These are phyloP conservation scores for Stropharia rugosoannulata DNA, from an alignment of 768 basidiomycete species.

Conservation along the genomic window DNA sequence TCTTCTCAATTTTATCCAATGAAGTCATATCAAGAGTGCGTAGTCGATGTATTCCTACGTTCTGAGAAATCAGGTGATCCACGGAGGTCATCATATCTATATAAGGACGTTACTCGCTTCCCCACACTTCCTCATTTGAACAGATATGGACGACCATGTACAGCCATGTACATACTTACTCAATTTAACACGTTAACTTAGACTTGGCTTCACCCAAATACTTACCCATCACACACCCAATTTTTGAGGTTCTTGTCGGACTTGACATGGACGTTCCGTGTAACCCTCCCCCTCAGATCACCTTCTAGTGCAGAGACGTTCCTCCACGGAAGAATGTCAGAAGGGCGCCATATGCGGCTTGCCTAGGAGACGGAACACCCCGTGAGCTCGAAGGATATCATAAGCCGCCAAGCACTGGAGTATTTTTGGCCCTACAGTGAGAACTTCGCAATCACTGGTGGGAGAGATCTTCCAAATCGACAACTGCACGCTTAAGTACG, in stretches of 20 bases:
- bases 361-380: conserved; percentile 6
- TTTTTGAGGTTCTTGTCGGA: neutral
- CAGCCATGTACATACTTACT: no score
- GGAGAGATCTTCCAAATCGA: neutral
- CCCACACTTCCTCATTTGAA: no score
- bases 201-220: no score
- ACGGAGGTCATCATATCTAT: no score
- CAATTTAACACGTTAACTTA: no score
- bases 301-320: neutral
- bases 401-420: neutral
- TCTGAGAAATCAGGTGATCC: no score
- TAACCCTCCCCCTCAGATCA: no score
- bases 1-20: no score
- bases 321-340: conserved; percentile 4
- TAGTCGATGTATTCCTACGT: no score
- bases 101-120: no score
- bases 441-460: neutral
- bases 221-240: neutral
- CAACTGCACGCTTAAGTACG: neutral
- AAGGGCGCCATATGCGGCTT: neutral
- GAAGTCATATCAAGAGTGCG: no score
- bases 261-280: neutral
- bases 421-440: neutral
- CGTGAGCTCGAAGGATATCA: neutral
- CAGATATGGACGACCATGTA: no score